Conservation (phyloP, 768 basidiomycete genomes). For the Phaeotremella fagi region DNA sequence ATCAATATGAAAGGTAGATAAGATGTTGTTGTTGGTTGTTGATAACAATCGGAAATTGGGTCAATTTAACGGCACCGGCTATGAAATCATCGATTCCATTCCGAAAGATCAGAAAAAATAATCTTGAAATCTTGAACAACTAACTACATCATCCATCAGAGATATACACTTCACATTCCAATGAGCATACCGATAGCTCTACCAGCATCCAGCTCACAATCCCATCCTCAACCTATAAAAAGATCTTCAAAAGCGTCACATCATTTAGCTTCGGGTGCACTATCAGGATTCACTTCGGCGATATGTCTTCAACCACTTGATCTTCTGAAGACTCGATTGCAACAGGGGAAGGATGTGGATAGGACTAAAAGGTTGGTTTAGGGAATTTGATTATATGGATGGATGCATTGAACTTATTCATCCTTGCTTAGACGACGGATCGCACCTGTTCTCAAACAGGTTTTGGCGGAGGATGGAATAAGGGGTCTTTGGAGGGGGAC, state of each 20-base stretch:
- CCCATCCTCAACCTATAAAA: neutral
- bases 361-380: constrained; percentile 18
- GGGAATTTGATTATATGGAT: neutral
- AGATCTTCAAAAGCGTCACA: constrained; percentile 27
- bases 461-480: constrained; percentile 62
- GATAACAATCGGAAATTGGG: no score
- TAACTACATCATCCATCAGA: neutral
- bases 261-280: constrained; percentile 42
- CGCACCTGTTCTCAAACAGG: constrained; percentile 44
- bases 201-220: constrained; percentile 1
- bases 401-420: neutral
- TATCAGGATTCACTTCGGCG: constrained; percentile 44
- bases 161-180: neutral
- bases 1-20: no score
- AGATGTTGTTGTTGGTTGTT: no score
- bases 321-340: constrained; percentile 83
- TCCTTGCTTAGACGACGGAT: constrained; percentile 15
- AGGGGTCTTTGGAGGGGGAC: constrained; percentile 85
- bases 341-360: constrained; percentile 59
- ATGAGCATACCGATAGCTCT: neutral
- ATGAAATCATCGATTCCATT: neutral
- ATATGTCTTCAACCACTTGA: constrained; percentile 56
- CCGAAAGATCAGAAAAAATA: no score
- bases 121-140: neutral
- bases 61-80: neutral